Evolutionary conservation across 228 moss, liverwort and hornwort genomes (phyloP), one percentile per base, ranked within the genome.

Genomic region (Sphagnum fallax): DNA sequence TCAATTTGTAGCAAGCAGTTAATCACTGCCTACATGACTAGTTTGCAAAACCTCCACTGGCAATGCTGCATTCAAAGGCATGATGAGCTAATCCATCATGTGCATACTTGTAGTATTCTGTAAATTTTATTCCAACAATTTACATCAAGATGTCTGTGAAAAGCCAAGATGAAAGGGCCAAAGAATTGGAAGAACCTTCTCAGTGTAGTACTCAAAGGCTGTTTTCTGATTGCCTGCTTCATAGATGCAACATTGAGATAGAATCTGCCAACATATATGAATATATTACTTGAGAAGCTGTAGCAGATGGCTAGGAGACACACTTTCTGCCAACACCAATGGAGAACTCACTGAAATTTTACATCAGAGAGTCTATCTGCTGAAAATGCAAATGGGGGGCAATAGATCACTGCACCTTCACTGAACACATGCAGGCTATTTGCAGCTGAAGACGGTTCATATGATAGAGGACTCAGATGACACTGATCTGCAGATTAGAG

Each of bases 191-290:
- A 52, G 70, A 61, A 78, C 84, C 79, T 79, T 79, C 52, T 86
- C 85, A 10, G 72, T 79, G 65, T 82, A 86, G 51, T 82, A 86
- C 53, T 86, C 82, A 62, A 86, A 86, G 47, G 79, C 85, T 16
- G 64, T 79, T 66, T 82, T 86, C 4, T 65, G 52, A n/a, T 74
- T 18, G 47, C 79, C 85, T 10, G 82, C 85, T 50, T 86, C 85
- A 49, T 86, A 86, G 48, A 86, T 57, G 60, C 78, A 81, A 67
- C 82, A 76, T 73, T 86, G 82, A 14, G 85, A 86, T 52, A 82
- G 63, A 65, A 86, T 82, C 84, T 84, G 76, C 50, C 48, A 13
- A 63, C 10, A 59, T 6, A 0, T 62, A 68, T 47, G 47, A 53
- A 9, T 16, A 52, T 6, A 32, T 32, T 32, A 32, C 32, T 32